Conservation (phyloP, 768 basidiomycete species). For the Russula vinacea region DNA sequence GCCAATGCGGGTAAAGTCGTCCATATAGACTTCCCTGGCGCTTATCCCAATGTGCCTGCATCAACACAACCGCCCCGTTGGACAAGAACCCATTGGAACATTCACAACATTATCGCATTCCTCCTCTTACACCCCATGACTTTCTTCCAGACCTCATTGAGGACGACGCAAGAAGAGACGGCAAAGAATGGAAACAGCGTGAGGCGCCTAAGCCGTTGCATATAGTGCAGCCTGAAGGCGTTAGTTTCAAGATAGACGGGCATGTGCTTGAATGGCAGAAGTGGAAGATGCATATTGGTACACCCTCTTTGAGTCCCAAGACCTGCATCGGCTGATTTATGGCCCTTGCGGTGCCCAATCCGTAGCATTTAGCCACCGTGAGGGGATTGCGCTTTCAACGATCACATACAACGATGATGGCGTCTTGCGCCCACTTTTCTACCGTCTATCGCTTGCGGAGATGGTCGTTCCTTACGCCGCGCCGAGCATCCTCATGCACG, state of each 20-base stretch:
- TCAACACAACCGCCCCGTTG: conserved; percentile 42
- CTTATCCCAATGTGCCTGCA: conserved; percentile 49
- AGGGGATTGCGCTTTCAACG: conserved; percentile 80
- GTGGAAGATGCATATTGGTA: conserved; percentile 91
- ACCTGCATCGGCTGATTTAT: background rate
- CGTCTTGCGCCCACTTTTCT: conserved; percentile 81
- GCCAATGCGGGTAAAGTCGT: conserved; percentile 69
- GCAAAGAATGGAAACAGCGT: conserved; percentile 51
- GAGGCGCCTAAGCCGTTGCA: conserved; percentile 79
- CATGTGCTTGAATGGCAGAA: conserved; percentile 89
- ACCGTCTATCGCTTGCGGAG: conserved; percentile 80
- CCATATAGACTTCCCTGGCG: conserved; percentile 81
- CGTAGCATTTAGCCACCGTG: conserved; percentile 72
- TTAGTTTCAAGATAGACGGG: conserved; percentile 82
- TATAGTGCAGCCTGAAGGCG: conserved; percentile 84
- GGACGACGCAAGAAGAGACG: conserved; percentile 40
- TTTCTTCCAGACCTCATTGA: conserved; percentile 82
- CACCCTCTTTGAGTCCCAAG: background rate
- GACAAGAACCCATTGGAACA: conserved; percentile 47
- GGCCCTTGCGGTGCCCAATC: background rate
- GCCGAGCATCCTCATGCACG: conserved; percentile 80
- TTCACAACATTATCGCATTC: conserved; percentile 63
- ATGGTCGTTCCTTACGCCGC: conserved; percentile 92
- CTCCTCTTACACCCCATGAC: conserved; percentile 62
- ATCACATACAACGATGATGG: conserved; percentile 87